phyloP scores from a whole-genome alignment of 495 filamentous ascomycete species.

The Xylaria scruposa region DNA sequence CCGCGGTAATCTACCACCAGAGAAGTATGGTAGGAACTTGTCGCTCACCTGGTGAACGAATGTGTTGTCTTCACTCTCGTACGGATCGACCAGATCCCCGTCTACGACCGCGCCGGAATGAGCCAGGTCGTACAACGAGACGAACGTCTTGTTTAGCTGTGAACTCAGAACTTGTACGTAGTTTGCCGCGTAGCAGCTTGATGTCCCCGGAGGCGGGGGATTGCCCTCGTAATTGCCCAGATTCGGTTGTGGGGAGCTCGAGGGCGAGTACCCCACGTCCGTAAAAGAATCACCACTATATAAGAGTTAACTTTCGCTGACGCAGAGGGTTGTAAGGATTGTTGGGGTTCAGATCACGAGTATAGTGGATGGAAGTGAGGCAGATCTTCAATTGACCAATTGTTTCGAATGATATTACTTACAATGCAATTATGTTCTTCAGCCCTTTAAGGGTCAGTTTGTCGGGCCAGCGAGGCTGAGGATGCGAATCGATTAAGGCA shows the following conservation, averaged over 20 bases:
- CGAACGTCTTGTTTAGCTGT: constrained; percentile 10
- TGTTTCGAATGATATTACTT: neutral
- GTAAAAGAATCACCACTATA: constrained; percentile 17
- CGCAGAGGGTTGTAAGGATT: neutral
- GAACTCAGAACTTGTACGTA: constrained; percentile 21
- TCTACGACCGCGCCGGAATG: constrained; percentile 23
- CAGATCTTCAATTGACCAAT: neutral
- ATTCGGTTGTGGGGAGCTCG: constrained; percentile 9
- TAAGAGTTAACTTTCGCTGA: neutral
- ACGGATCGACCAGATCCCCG: constrained; percentile 14
- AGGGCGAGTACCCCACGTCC: constrained; percentile 7
- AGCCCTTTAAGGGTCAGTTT: constrained; percentile 11
- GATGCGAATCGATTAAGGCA: constrained; percentile 9
- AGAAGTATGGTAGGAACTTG: constrained; percentile 24
- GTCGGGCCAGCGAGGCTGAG: neutral
- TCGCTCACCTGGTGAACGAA: constrained; percentile 25
- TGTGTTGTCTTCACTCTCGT: constrained; percentile 18
- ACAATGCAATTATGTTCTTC: constrained; percentile 23
- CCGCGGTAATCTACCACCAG: neutral
- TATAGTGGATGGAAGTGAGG: neutral
- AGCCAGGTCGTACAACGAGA: constrained; percentile 18
- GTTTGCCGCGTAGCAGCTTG: constrained; percentile 14
- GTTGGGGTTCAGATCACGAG: neutral
- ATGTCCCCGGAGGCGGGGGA: constrained; percentile 16
- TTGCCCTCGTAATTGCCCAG: constrained; percentile 16